Base-by-base conservation (phyloP, 352 stramenopile species). In the Phytophthora syringae region DNA sequence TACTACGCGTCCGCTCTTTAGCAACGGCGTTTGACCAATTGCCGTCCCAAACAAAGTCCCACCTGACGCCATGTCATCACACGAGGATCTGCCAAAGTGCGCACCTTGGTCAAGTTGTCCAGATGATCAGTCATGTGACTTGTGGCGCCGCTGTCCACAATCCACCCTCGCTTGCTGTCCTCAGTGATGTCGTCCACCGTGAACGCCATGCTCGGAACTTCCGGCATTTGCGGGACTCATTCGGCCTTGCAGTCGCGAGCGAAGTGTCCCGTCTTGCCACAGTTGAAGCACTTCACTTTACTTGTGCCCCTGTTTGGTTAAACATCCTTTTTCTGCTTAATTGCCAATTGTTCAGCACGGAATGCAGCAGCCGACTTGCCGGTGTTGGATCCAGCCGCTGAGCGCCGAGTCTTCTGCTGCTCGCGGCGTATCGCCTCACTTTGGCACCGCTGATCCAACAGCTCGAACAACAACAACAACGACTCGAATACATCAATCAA, bases 101-200 rank as follows among this genome's bases (percentile, higher is more conserved):
- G 55, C 24, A 56, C 50, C 15, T 25, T 34, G 16, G 39, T 32
- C 32, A 50, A 12, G 42, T 64, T 64, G n/a, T 64, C 45, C 2
- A 56, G 11, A 16, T 64, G 55, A n/a, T 45, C 36, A 7, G 36
- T 64, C 55, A 56, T 63, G 44, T 64, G 36, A 34, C 47, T 76
- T 45, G 20, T 47, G 10, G 32, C 51, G 36, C 51, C 36, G n/a
- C 24, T 40, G 51, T 49, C 39, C 24, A 52, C 52, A 34, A 54
- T 63, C 44, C 30, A 63, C 28, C 36, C 43, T 1, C 43, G 20
- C 24, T 55, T 55, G 54, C n/a, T 32, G 27, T 63, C 20, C 16
- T 9, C 24, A 12, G 18, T 49, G 21, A n/a, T n/a, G 37, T 42
- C 54, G 5, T 50, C 54, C 30, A 63, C 54, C 37, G 54, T 28